Evolutionary conservation across 2,329 filamentous ascomycete species (phyloP), one percentile per base, ranked within the genome.

Genomic region (Phialophora expanda): DNA sequence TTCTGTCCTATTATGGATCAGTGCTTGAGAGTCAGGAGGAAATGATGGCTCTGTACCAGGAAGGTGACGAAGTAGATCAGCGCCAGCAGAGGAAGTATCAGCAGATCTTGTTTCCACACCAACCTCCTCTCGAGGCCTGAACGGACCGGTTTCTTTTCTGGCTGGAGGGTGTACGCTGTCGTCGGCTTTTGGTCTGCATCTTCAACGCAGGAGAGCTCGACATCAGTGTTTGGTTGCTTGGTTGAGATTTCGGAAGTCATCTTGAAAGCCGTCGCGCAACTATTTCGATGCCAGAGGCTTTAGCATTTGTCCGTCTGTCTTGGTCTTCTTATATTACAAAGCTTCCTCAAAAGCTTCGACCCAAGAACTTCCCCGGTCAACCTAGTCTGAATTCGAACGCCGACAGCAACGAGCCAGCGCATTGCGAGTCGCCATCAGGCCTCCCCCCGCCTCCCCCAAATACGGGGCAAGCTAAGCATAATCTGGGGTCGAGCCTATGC

Each of bases 31-130:
- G 53, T 28, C 11, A 53, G 11, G 7, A 14, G 17, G 9, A 1
- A 55, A 32, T 20, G 5, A 20, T 34, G 24, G 26, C 0, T 20
- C n/a, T 24, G 12, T 55, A 55, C 53, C 53, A 55, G 53, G 8
- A 55, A 55, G 17, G 53, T 55, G 24, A 55, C 53, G 17, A 55
- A 55, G 28, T 55, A 55, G 5, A 55, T 55, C 24, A 55, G 53
- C 28, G 53, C 51, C 53, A 55, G 28, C 14, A 55, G 53, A 55
- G 53, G 53, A n/a, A 55, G 28, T n/a, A 55, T 55, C 28, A 55
- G 17, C 11, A 55, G 53, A 17, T 55, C 53, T 32, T 55, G 53
- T 17, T 55, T 55, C 53, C 53, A 34, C 28, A 55, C 2, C 53
- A 55, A 55, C 20, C 53, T 30, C 28, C 53, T 32, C 28, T 55